Evolutionary conservation across 2,329 filamentous ascomycete genomes (phyloP).

Genomic region (Talaromyces sp.): DNA sequence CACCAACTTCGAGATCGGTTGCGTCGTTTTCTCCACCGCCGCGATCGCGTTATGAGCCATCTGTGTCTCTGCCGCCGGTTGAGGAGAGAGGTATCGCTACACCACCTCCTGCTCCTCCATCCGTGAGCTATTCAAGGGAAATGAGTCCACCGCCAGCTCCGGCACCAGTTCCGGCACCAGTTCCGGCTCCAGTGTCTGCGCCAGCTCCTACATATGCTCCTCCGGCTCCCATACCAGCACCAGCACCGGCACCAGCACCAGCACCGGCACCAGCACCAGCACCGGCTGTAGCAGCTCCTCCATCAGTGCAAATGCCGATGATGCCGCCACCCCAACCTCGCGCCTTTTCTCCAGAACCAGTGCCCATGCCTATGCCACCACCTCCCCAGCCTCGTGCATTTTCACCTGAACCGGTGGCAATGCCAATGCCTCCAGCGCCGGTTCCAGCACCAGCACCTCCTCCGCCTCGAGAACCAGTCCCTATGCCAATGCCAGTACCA

Average conservation of each 20-base stretch:
- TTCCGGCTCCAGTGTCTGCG: not conserved
- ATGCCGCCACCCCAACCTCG: not conserved
- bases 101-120: not conserved
- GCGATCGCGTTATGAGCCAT: not conserved
- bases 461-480: not conserved
- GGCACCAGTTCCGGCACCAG: not conserved
- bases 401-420: not conserved
- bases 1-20: not conserved
- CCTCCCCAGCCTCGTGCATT: not conserved
- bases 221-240: not conserved
- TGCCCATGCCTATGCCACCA: not conserved
- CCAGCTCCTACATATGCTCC: not conserved
- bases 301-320: slow-evolving; percentile 6
- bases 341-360: not conserved
- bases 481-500: not conserved
- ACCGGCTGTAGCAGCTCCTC: not conserved
- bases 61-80: not conserved
- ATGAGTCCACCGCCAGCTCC: not conserved
- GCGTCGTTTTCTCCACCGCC: not conserved
- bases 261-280: too few relatives aligned
- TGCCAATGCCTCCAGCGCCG: not conserved
- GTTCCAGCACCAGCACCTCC: not conserved
- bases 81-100: not conserved
- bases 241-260: not conserved
- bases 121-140: not conserved